Evolutionary conservation across 192 early-diverging fungal genomes (phyloP).

Genomic region (Entrophospora sp.): DNA sequence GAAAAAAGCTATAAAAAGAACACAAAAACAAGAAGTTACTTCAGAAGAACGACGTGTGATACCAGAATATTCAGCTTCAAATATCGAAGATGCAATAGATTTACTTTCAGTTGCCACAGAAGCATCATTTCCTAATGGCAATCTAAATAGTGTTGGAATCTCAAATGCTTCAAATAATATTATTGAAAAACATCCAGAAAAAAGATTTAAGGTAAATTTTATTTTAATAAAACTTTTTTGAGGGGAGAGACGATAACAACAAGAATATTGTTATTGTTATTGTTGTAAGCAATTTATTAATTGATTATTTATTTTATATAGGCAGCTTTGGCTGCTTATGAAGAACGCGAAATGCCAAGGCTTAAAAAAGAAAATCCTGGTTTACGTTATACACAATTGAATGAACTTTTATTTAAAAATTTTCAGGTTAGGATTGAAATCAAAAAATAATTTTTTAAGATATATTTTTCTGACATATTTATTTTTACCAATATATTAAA

Average conservation of each 20-base stretch:
- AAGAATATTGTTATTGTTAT: not conserved
- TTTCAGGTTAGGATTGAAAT: constrained; percentile 31
- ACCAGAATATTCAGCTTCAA: constrained; percentile 66
- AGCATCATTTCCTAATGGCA: constrained; percentile 17
- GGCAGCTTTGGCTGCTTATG: constrained; percentile 59
- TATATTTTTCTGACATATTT: not conserved
- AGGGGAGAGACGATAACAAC: no score
- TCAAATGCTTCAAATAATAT: constrained; percentile 39
- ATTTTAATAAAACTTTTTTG: not conserved
- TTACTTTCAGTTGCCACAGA: constrained; percentile 42
- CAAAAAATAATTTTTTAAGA: not conserved
- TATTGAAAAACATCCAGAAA: constrained; percentile 89
- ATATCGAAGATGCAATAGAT: constrained; percentile 81
- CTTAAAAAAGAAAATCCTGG: constrained; percentile 75
- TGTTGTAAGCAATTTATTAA: not conserved
- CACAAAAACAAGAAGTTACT: constrained; percentile 36
- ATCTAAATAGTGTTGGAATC: constrained; percentile 9
- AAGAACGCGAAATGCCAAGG: constrained; percentile 61
- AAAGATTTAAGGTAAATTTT: constrained; percentile 52
- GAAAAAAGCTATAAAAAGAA: constrained; percentile 54
- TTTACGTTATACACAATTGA: constrained; percentile 67
- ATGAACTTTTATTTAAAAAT: constrained; percentile 74
- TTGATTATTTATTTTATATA: constrained; percentile 12
- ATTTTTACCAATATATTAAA: not conserved
- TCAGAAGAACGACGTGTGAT: constrained; percentile 38